phyloP scores from a whole-genome alignment of 768 basidiomycete genomes.

The Thelephora ganbajun region DNA sequence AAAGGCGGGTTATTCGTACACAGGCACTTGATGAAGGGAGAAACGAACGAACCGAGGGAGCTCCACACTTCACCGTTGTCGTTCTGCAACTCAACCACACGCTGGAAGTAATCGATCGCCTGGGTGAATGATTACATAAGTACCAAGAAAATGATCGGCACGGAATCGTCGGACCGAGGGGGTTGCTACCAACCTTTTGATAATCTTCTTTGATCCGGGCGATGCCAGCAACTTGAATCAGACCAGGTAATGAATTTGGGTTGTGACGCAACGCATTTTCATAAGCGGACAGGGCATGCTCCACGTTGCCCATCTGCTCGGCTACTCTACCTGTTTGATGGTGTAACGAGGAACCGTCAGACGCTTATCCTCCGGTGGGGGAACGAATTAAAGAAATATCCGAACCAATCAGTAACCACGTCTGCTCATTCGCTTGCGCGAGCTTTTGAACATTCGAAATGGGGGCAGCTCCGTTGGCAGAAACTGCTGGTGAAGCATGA shows the following conservation, averaged over 20 bases:
- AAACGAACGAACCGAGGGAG: conserved; percentile 54
- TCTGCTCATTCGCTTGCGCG: conserved; percentile 80
- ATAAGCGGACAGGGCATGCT: conserved; percentile 85
- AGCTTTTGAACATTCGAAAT: conserved; percentile 56
- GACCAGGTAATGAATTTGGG: conserved; percentile 75
- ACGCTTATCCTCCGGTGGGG: conserved; percentile 6
- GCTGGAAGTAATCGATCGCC: conserved; percentile 96
- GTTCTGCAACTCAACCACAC: conserved; percentile 78
- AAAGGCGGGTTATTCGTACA: conserved; percentile 7
- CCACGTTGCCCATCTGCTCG: conserved; percentile 90
- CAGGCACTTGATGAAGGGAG: conserved; percentile 9
- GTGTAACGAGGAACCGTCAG: conserved; percentile 10
- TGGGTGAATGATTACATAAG: conserved; percentile 20
- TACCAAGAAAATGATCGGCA: conserved; percentile 2
- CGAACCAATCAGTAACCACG: conserved; percentile 87
- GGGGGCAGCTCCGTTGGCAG: conserved; percentile 20
- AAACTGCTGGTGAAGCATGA: conserved; percentile 24
- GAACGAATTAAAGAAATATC: conserved; percentile 7
- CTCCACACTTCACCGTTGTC: conserved; percentile 99
- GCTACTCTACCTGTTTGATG: conserved; percentile 70
- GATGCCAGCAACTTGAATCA: conserved; percentile 91
- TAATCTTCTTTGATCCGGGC: conserved; percentile 97
- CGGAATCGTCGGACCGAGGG: conserved; percentile 3
- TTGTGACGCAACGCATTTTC: conserved; percentile 95
- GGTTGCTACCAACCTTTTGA: conserved; percentile 54